Evolutionary conservation across 169 alveolate species (phyloP).

Genomic region (Cyclospora cayetanensis): DNA sequence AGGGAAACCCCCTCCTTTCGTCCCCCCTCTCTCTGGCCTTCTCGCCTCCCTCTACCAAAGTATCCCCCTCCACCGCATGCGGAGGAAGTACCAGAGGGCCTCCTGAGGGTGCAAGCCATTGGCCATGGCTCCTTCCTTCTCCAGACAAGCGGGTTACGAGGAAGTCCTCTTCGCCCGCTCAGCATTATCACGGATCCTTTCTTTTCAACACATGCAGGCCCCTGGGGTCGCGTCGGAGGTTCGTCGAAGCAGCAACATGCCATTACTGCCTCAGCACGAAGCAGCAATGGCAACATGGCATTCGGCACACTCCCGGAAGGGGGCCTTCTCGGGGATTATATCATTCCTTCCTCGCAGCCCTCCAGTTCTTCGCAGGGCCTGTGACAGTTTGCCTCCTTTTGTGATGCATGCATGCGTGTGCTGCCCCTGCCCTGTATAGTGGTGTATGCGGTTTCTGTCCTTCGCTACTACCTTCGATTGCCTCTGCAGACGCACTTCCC

Average conservation of each 20-base stretch:
- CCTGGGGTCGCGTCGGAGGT: constrained; percentile 27
- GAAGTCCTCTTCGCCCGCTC: neutral
- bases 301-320: neutral
- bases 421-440: neutral
- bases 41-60: neutral
- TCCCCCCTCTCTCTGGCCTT: neutral
- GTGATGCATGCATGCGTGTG: neutral
- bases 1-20: neutral
- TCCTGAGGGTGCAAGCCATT: constrained; percentile 10
- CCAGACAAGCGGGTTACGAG: constrained; percentile 1
- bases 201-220: constrained; percentile 18
- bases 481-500: too few species aligned
- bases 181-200: constrained; percentile 37
- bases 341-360: too few species aligned
- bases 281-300: neutral
- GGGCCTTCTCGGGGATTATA: too few species aligned
- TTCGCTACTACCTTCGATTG: too few species aligned
- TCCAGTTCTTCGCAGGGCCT: too few species aligned
- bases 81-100: neutral
- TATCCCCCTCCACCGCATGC: neutral
- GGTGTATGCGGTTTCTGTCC: too few species aligned
- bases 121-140: constrained; percentile 54
- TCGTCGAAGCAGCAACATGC: neutral
- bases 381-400: neutral
- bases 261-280: neutral